Evolutionary conservation across 768 basidiomycete genomes (phyloP), one percentile per base, ranked within the genome.

Genomic region (Serpula lacrymans): DNA sequence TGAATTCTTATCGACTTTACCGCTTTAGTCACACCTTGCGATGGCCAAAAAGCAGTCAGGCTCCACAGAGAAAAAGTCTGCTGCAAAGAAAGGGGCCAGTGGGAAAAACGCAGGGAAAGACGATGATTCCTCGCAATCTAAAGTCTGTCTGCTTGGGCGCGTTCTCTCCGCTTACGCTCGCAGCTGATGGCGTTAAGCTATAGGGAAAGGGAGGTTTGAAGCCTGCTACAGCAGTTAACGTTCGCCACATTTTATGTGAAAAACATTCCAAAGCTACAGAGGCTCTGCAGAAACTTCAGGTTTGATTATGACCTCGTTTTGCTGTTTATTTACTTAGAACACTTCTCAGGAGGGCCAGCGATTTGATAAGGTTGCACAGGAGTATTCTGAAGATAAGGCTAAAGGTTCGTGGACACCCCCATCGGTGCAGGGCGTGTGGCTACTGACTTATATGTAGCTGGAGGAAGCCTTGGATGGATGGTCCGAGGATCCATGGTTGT

Each of bases 341-440:
- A 28, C 23, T 29, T 37, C 20, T 41, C 75, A 78, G 85, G 82
- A 78, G 46, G 89, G 89, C 17, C 77, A 85, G 52, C 65, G 85
- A 9, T 92, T 92, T 57, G 85, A 90, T 64, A 92, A 89, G 60
- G 85, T 90, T 24, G 89, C 89, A 5, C 83, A 89, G 54, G 89
- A 90, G 53, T 91, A 88, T 50, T 91, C 90, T 1, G 88, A 90
- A 60, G 89, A 92, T 64, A 92, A 92, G 57, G 89, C 89, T 5
- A 92, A 90, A 74, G 76, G 88, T 84, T 41, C 16, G 57, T 52
- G 22, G n/a, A n/a, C n/a, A n/a, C n/a, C n/a, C n/a, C 32, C 23
- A 24, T 22, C 7, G 20, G 6, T 10, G 18, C 33, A 25, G 29
- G 28, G 13, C 5, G 16, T 26, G 8, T 40, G 5, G 3, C n/a